Percentiles rank a stretch among this genome's conserved stretches.
Evolutionary conservation across 176 grass and related monocot genomes (phyloP).

Genomic region (Tillandsia leiboldiana): DNA sequence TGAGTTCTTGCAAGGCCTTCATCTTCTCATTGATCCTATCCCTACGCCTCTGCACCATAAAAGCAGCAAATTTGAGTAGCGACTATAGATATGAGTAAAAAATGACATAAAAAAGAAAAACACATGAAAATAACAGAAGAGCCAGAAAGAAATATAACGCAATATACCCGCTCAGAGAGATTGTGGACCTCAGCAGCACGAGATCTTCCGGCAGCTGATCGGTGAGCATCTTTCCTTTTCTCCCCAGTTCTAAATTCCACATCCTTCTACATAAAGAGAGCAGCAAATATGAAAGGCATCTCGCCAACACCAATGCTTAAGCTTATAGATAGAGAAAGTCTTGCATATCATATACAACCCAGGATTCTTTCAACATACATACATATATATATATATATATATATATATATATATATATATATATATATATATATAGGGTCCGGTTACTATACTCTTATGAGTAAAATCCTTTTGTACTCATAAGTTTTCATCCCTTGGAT

Average conservation of each 20-base stretch:
- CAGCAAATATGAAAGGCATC: background rate
- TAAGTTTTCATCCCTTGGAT: too few species aligned
- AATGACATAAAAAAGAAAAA: background rate
- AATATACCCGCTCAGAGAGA: slow-evolving; percentile 30
- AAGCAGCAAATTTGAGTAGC: background rate
- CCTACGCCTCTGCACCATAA: slow-evolving; percentile 5
- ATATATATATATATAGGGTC: too few species aligned
- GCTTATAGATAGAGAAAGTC: background rate
- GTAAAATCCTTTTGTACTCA: too few species aligned
- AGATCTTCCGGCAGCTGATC: background rate
- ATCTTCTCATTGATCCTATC: slow-evolving; percentile 21
- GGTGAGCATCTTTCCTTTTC: slow-evolving; percentile 5
- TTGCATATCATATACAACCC: background rate
- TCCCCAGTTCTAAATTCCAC: background rate
- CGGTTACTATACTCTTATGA: too few species aligned
- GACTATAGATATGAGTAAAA: background rate
- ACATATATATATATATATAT: too few species aligned
- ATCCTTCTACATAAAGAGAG: slow-evolving; percentile 11
- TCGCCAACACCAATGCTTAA: background rate
- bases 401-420: too few species aligned
- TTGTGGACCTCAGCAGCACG: slow-evolving; percentile 30
- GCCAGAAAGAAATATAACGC: slow-evolving; percentile 1
- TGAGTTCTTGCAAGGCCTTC: slow-evolving; percentile 22
- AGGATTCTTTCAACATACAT: too few species aligned
- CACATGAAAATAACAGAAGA: background rate